phyloP scores from a whole-genome alignment of 805 yeast species.

The Ogataea saltuana region DNA sequence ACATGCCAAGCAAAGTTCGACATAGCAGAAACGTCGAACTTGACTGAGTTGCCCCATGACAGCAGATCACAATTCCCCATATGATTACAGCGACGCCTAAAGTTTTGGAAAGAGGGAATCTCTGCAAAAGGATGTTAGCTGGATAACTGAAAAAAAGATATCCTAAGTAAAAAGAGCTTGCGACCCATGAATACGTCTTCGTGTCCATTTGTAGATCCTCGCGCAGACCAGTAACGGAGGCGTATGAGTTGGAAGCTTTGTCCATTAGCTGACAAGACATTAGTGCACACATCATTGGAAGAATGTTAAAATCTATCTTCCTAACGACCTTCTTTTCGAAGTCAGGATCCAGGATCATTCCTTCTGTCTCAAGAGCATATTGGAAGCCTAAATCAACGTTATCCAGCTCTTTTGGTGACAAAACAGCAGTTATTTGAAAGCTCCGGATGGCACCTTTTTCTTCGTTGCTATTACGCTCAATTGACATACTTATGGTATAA shows the following conservation, averaged over 20 bases:
- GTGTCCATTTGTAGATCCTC: conserved; percentile 39
- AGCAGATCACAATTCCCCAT: conserved; percentile 51
- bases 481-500: background rate
- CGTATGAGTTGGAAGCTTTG: conserved; percentile 39
- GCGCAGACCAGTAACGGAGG: conserved; percentile 40
- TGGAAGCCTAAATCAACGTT: conserved; percentile 44
- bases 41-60: conserved; percentile 36
- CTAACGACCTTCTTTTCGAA: conserved; percentile 36
- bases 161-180: conserved; percentile 47
- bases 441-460: background rate
- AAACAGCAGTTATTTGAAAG: conserved; percentile 5
- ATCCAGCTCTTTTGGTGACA: conserved; percentile 15
- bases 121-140: conserved; percentile 45
- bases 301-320: conserved; percentile 39
- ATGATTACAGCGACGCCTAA: conserved; percentile 45
- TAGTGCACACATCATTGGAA: conserved; percentile 40
- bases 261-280: conserved; percentile 45
- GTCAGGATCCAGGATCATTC: conserved; percentile 23
- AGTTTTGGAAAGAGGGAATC: conserved; percentile 53
- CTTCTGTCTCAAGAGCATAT: conserved; percentile 31
- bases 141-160: conserved; percentile 50
- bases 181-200: conserved; percentile 43
- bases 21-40: conserved; percentile 47
- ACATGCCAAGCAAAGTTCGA: conserved; percentile 54
- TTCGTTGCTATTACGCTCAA: background rate